Percentiles rank a stretch among this genome's conserved stretches.
These are phyloP conservation scores for Aspergillus cavernicola DNA, from an alignment of 495 filamentous ascomycete genomes.

Conservation along the genomic window DNA sequence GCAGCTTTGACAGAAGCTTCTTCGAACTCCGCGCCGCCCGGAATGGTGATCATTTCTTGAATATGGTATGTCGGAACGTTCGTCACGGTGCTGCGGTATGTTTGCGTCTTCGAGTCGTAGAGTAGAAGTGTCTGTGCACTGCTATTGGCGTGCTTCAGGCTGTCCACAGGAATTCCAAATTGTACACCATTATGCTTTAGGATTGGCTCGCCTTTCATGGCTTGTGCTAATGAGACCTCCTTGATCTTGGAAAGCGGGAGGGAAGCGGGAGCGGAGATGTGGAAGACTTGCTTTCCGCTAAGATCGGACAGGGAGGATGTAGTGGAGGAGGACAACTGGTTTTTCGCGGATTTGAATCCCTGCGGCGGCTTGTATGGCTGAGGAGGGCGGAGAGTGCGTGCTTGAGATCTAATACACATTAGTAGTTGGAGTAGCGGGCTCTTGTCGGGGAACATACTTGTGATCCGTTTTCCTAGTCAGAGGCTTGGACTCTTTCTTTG, in stretches of 20 bases:
- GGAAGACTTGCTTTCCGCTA: constrained; percentile 41
- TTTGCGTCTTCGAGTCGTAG: constrained; percentile 34
- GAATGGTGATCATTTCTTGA: constrained; percentile 40
- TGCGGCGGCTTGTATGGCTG: constrained; percentile 39
- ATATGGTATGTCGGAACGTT: constrained; percentile 43
- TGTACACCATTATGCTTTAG: constrained; percentile 36
- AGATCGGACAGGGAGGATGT: constrained; percentile 39
- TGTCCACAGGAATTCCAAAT: constrained; percentile 45
- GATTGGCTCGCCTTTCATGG: constrained; percentile 41
- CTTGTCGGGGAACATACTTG: constrained; percentile 18
- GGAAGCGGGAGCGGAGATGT: constrained; percentile 42
- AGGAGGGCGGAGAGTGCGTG: constrained; percentile 20
- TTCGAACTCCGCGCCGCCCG: constrained; percentile 28
- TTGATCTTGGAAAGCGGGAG: constrained; percentile 43
- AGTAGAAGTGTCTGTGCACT: constrained; percentile 34
- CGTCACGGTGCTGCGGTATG: constrained; percentile 28
- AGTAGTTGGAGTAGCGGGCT: background rate
- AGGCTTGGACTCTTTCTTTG: constrained; percentile 20
- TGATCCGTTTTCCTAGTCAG: constrained; percentile 12
- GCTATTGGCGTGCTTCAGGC: constrained; percentile 29
- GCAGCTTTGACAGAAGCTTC: constrained; percentile 33
- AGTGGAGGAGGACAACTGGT: constrained; percentile 33
- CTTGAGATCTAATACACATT: constrained; percentile 12
- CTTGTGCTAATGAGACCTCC: constrained; percentile 39
- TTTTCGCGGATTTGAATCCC: constrained; percentile 40